Base-by-base conservation (phyloP, 306 rosid species). In the Carpinus fangiana region DNA sequence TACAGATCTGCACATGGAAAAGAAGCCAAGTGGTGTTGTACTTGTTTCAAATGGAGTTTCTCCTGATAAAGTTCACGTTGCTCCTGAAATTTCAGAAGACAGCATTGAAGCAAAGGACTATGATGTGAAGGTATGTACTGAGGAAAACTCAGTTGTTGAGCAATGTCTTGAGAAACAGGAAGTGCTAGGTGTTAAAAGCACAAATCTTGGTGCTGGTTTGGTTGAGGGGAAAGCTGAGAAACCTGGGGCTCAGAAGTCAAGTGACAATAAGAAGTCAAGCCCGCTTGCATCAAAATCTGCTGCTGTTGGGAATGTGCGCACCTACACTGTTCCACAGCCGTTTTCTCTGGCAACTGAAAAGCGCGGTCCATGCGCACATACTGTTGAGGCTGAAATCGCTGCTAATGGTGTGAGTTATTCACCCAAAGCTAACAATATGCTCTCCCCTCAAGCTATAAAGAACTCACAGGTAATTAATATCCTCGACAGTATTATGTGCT, bases 51-150 rank as follows among this genome's bases (percentile, higher is more conserved):
- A 82, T 82, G 92, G 92, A 18, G 72, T 77, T 76, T 84, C 88
- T 81, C 75, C 73, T 64, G 93, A 85, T 31, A 82, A 85, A 80
- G 76, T 80, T 66, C 89, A 59, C 21, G 92, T 81, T 83, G 81
- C 98, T 86, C 91, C 98, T 31, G 88, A 82, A 83, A 75, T 84
- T 77, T 77, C 90, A 3, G 90, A 86, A 61, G 88, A 87, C 64
- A 72, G 84, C 87, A 84, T 78, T 69, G 87, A 92, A 41, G 82
- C 86, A 60, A 91, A 85, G 82, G 97, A 89, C 54, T 77, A 78
- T 66, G 93, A 87, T 74, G 91, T 76, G 80, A 90, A 89, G 79
- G 92, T 90, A 77, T 78, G 83, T 73, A 61, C 82, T 7, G 90
- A 90, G 81, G 81, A 84, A 76, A 83, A 80, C 77, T 62, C 79